Percentiles rank a stretch among this genome's conserved stretches.
phyloP scores from a whole-genome alignment of 2,329 filamentous ascomycete species.

The Colletotrichum sp. region DNA sequence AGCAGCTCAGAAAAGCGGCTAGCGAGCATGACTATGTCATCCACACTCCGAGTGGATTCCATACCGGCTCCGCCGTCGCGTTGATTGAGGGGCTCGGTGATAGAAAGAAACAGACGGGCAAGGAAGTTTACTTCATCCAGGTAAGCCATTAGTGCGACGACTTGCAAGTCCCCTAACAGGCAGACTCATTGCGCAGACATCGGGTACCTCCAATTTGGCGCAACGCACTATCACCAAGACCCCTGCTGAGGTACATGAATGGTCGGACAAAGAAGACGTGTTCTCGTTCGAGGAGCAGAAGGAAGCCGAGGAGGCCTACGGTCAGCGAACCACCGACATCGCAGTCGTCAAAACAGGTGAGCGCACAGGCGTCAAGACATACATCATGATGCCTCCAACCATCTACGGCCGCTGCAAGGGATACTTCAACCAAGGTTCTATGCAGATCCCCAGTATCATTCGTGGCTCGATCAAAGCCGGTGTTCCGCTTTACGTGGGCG shows the following conservation, averaged over 20 bases:
- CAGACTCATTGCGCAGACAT: constrained; percentile 29
- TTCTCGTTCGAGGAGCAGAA: constrained; percentile 43
- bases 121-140: constrained; percentile 44
- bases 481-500: constrained; percentile 31
- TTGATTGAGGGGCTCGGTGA: constrained; percentile 46
- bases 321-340: constrained; percentile 50
- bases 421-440: constrained; percentile 41
- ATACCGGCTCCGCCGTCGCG: constrained; percentile 41
- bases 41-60: constrained; percentile 44
- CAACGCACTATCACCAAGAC: constrained; percentile 43
- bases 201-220: constrained; percentile 47
- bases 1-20: constrained; percentile 24
- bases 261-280: constrained; percentile 50
- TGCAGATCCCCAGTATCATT: constrained; percentile 42
- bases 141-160: constrained; percentile 16
- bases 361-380: constrained; percentile 44
- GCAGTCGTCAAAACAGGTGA: constrained; percentile 44
- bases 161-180: not conserved
- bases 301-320: constrained; percentile 40
- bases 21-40: constrained; percentile 42
- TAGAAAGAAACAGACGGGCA: constrained; percentile 37
- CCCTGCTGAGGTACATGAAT: constrained; percentile 28
- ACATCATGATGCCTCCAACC: constrained; percentile 49
- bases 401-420: constrained; percentile 53
- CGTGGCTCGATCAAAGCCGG: constrained; percentile 30